phyloP scores from a whole-genome alignment of 176 grass and related monocot species.

The Avena eriantha region DNA sequence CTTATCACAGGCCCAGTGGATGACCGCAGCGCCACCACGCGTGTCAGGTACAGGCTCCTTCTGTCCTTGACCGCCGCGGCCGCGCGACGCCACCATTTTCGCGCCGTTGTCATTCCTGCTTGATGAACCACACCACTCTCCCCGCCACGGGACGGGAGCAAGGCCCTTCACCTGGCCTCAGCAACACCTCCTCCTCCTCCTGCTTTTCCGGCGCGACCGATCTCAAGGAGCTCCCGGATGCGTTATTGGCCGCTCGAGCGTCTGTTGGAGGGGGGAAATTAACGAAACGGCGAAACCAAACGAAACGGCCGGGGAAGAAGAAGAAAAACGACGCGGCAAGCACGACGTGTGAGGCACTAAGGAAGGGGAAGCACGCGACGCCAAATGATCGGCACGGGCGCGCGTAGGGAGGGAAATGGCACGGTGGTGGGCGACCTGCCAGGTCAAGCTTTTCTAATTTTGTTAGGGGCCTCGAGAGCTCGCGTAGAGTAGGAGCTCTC shows the following conservation, averaged over 20 bases:
- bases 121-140: background rate
- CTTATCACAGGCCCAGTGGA: background rate
- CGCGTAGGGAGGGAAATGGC: background rate
- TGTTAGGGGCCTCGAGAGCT: constrained; percentile 15
- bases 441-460: constrained; percentile 52
- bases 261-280: background rate
- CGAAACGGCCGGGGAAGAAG: background rate
- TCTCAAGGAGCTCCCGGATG: constrained; percentile 4
- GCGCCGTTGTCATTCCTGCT: constrained; percentile 52
- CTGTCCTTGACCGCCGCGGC: constrained; percentile 78
- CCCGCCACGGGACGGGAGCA: background rate
- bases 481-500: constrained; percentile 11
- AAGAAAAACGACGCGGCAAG: constrained; percentile 29
- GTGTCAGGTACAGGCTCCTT: constrained; percentile 67
- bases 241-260: constrained; percentile 32
- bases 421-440: constrained; percentile 16
- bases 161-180: background rate
- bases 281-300: background rate
- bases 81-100: constrained; percentile 75
- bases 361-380: background rate
- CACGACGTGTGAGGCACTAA: constrained; percentile 56
- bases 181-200: background rate
- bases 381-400: constrained; percentile 45
- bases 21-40: constrained; percentile 39
- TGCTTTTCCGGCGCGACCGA: background rate